Conservation (phyloP, 768 basidiomycete species). For the Lentinula boryana region DNA sequence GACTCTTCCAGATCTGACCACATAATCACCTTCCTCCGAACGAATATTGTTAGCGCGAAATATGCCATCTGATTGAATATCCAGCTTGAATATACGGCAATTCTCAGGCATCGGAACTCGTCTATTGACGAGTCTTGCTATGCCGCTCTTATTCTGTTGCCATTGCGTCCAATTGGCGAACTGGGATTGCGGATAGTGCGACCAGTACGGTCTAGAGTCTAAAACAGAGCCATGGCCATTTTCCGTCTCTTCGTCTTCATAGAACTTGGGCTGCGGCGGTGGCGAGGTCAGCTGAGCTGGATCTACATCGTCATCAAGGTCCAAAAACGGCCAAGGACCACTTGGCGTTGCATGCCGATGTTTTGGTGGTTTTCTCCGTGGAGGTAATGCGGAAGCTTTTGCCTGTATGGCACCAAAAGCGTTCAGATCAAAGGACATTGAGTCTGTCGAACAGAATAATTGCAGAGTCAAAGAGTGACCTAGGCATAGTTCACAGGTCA, state of each 20-base stretch:
- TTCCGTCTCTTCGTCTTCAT: background rate
- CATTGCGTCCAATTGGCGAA: conserved; percentile 36
- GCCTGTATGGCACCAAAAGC: background rate
- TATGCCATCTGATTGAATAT: conserved; percentile 9
- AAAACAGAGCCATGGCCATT: background rate
- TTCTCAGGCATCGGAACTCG: background rate
- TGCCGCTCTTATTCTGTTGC: conserved; percentile 27
- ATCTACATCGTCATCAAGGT: conserved; percentile 23
- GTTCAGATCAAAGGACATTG: background rate
- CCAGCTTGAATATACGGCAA: conserved; percentile 8
- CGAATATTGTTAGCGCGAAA: conserved; percentile 6
- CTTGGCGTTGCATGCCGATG: conserved; percentile 32
- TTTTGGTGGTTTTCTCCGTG: conserved; percentile 14
- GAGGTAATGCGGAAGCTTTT: conserved; percentile 2
- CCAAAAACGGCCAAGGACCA: conserved; percentile 38
- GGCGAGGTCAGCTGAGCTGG: background rate
- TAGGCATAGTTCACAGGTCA: background rate
- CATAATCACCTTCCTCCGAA: conserved; percentile 8
- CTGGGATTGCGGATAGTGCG: conserved; percentile 29
- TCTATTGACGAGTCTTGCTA: conserved; percentile 15
- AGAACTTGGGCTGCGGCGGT: background rate
- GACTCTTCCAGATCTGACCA: conserved; percentile 11
- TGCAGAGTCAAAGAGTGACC: background rate
- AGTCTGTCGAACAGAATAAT: background rate
- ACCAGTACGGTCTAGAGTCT: conserved; percentile 18